Conservation (phyloP, 352 stramenopile species). For the Globisporangium alternatum region DNA sequence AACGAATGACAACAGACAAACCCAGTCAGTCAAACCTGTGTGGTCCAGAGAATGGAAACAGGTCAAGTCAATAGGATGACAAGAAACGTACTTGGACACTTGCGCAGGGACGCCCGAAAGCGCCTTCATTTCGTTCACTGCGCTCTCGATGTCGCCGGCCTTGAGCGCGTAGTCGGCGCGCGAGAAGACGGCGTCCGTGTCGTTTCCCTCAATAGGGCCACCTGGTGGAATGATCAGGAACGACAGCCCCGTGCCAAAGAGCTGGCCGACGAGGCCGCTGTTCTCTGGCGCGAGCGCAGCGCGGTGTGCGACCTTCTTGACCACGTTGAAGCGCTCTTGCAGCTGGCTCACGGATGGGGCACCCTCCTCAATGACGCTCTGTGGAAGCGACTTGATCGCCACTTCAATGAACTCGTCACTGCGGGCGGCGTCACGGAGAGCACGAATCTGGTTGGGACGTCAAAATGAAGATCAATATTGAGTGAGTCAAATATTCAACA, state of each 20-base stretch:
- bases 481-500: neutral
- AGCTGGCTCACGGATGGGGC: slow-evolving; percentile 73
- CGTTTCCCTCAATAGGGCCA: slow-evolving; percentile 66
- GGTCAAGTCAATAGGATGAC: neutral
- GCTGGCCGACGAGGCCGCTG: slow-evolving; percentile 66
- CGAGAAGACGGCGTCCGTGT: slow-evolving; percentile 75
- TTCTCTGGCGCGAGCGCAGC: slow-evolving; percentile 66
- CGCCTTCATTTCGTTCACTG: slow-evolving; percentile 64
- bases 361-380: slow-evolving; percentile 57
- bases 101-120: slow-evolving; percentile 63
- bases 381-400: slow-evolving; percentile 60
- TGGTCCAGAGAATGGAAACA: neutral
- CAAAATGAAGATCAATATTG: too few relatives aligned
- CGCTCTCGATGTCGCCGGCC: slow-evolving; percentile 72
- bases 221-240: slow-evolving; percentile 76
- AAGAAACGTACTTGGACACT: slow-evolving; percentile 45
- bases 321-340: slow-evolving; percentile 80
- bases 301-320: slow-evolving; percentile 69
- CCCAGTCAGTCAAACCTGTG: neutral
- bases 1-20: neutral
- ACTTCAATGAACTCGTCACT: slow-evolving; percentile 76
- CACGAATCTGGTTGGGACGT: slow-evolving; percentile 35
- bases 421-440: slow-evolving; percentile 60
- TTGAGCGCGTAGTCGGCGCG: slow-evolving; percentile 83
- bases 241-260: slow-evolving; percentile 66